phyloP scores from a whole-genome alignment of 768 basidiomycete genomes.

The Phaeotremella skinneri region DNA sequence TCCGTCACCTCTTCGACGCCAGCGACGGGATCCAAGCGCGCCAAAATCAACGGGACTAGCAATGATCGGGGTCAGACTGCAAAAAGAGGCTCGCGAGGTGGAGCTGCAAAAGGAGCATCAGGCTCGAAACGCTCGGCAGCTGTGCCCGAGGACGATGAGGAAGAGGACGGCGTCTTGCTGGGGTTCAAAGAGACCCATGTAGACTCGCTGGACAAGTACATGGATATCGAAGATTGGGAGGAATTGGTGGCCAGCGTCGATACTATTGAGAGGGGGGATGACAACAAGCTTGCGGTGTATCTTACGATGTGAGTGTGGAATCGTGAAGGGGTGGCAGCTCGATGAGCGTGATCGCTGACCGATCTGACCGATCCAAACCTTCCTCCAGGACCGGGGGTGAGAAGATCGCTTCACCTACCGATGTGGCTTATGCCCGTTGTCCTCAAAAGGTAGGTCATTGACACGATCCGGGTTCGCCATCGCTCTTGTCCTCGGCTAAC shows the following conservation, averaged over 20 bases:
- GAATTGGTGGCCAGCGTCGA: conserved; percentile 38
- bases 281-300: conserved; percentile 36
- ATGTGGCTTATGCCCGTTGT: conserved; percentile 40
- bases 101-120: neutral
- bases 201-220: conserved; percentile 39
- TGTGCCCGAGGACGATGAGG: conserved; percentile 18
- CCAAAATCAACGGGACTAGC: conserved; percentile 6
- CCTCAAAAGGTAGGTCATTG: conserved; percentile 40
- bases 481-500: neutral
- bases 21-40: conserved; percentile 8
- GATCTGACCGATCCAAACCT: too few species aligned
- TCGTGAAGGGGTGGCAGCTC: too few species aligned
- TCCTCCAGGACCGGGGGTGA: conserved; percentile 40
- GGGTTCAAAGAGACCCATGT: conserved; percentile 32
- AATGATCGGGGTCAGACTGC: conserved; percentile 10
- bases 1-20: conserved; percentile 12
- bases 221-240: conserved; percentile 46
- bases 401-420: conserved; percentile 28
- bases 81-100: neutral
- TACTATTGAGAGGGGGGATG: conserved; percentile 40
- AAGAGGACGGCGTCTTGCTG: conserved; percentile 18
- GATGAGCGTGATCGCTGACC: neutral
- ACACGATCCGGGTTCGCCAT: neutral
- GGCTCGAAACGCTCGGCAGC: conserved; percentile 1
- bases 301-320: conserved; percentile 45